These are phyloP conservation scores for Ceratobasidium sp. DNA, from an alignment of 1,284 basidiomycete species.

Conservation along the genomic window DNA sequence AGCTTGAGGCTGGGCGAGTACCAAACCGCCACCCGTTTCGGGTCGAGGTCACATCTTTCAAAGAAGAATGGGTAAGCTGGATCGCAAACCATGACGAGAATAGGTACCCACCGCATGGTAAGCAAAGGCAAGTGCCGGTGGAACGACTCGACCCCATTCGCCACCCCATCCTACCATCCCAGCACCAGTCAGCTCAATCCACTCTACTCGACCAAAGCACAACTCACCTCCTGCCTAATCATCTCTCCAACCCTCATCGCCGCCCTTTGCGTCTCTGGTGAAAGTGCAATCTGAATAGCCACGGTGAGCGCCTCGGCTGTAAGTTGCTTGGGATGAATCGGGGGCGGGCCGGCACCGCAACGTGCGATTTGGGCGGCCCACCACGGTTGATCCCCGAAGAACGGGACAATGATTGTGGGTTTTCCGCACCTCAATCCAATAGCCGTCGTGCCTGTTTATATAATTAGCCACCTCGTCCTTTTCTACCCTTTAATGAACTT, in stretches of 20 bases:
- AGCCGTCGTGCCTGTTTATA: slow-evolving; percentile 66
- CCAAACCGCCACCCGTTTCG: slow-evolving; percentile 67
- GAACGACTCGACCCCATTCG: slow-evolving; percentile 67
- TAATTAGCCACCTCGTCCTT: neutral
- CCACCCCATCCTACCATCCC: slow-evolving; percentile 63
- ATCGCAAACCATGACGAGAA: neutral
- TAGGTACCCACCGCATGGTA: slow-evolving; percentile 64
- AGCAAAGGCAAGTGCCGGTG: slow-evolving; percentile 71
- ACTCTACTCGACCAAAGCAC: neutral
- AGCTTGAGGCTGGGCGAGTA: slow-evolving; percentile 68
- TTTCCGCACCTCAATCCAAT: slow-evolving; percentile 72
- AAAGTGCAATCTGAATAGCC: slow-evolving; percentile 66
- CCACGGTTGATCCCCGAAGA: slow-evolving; percentile 52
- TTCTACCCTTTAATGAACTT: neutral
- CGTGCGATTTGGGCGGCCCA: slow-evolving; percentile 37
- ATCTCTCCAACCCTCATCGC: slow-evolving; percentile 66
- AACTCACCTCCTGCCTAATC: slow-evolving; percentile 66
- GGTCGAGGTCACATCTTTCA: slow-evolving; percentile 67
- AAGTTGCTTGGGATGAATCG: slow-evolving; percentile 69
- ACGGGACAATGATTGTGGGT: slow-evolving; percentile 70
- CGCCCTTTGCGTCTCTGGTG: slow-evolving; percentile 61
- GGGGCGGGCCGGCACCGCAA: slow-evolving; percentile 69
- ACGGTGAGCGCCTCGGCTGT: slow-evolving; percentile 65
- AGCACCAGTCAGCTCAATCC: neutral
- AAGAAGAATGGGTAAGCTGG: neutral